Conservation (phyloP, 805 yeast genomes). For the Hemisphaericaspora nanyangensis region DNA sequence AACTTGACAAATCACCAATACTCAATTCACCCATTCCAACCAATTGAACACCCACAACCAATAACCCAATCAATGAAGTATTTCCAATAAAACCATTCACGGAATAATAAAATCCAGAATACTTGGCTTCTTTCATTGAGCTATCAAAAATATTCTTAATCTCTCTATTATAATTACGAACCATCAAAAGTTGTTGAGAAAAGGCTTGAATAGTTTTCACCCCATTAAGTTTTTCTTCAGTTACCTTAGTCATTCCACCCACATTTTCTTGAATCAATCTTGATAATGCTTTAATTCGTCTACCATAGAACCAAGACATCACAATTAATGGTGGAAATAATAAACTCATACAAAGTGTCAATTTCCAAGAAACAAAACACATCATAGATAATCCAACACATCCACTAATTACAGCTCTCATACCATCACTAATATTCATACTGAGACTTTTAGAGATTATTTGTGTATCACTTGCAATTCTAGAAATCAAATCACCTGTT, state of each 20-base stretch:
- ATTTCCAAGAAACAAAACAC: slow-evolving; percentile 78
- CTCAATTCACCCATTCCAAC: slow-evolving; percentile 73
- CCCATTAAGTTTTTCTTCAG: slow-evolving; percentile 87
- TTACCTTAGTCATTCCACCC: slow-evolving; percentile 82
- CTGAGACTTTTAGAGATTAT: slow-evolving; percentile 83
- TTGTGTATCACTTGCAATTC: slow-evolving; percentile 85
- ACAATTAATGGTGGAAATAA: slow-evolving; percentile 80
- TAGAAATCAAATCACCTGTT: slow-evolving; percentile 87
- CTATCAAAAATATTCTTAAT: slow-evolving; percentile 61
- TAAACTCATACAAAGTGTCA: slow-evolving; percentile 76
- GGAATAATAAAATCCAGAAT: slow-evolving; percentile 73
- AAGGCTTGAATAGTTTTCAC: slow-evolving; percentile 86
- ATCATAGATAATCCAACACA: slow-evolving; percentile 87
- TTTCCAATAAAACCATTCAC: slow-evolving; percentile 85
- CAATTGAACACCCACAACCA: slow-evolving; percentile 79
- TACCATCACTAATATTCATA: slow-evolving; percentile 89
- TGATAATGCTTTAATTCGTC: slow-evolving; percentile 68
- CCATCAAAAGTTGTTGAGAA: slow-evolving; percentile 78
- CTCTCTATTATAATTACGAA: slow-evolving; percentile 68
- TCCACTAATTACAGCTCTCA: slow-evolving; percentile 78
- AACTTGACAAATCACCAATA: slow-evolving; percentile 86
- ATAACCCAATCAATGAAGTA: slow-evolving; percentile 67
- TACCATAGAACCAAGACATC: slow-evolving; percentile 81
- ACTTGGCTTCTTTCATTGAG: slow-evolving; percentile 75
- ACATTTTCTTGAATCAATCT: slow-evolving; percentile 76